Percentiles rank a stretch among this genome's conserved stretches.
These are phyloP conservation scores for Talaromyces sp. DNA, from an alignment of 2,329 filamentous ascomycete genomes.

Conservation along the genomic window DNA sequence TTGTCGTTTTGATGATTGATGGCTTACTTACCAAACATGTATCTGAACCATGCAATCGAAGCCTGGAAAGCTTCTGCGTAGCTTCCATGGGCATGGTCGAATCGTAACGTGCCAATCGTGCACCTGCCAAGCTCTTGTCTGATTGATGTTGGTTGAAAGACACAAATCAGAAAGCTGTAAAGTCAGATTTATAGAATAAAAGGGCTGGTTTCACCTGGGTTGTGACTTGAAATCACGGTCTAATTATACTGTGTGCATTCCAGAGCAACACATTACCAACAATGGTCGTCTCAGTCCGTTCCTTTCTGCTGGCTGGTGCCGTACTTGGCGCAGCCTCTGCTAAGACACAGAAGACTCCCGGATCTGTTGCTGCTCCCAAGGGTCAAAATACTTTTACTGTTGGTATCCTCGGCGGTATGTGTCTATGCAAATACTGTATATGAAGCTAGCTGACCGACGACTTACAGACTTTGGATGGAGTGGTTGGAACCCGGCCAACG, in stretches of 20 bases:
- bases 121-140: not conserved
- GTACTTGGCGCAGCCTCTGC: slow-evolving; percentile 1
- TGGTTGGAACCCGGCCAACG: slow-evolving; percentile 25
- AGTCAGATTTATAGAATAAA: not conserved
- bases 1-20: not conserved
- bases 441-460: not conserved
- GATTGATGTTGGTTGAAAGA: not conserved
- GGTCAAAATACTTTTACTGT: slow-evolving; percentile 8
- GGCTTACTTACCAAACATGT: not conserved
- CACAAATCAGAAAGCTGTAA: not conserved
- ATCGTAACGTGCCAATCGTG: not conserved
- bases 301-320: slow-evolving; percentile 1
- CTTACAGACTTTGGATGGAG: slow-evolving; percentile 25
- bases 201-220: not conserved
- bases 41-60: not conserved
- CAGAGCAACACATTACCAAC: not conserved
- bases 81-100: not conserved
- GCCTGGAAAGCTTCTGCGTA: not conserved
- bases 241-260: not conserved
- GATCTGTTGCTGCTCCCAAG: slow-evolving; percentile 8
- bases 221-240: not conserved
- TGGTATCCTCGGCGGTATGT: slow-evolving; percentile 16
- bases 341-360: slow-evolving; percentile 10
- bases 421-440: not conserved
- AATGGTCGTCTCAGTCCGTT: slow-evolving; percentile 6